These are phyloP conservation scores for Ustilago sp. DNA, from an alignment of 1,284 basidiomycete genomes.

Conservation along the genomic window DNA sequence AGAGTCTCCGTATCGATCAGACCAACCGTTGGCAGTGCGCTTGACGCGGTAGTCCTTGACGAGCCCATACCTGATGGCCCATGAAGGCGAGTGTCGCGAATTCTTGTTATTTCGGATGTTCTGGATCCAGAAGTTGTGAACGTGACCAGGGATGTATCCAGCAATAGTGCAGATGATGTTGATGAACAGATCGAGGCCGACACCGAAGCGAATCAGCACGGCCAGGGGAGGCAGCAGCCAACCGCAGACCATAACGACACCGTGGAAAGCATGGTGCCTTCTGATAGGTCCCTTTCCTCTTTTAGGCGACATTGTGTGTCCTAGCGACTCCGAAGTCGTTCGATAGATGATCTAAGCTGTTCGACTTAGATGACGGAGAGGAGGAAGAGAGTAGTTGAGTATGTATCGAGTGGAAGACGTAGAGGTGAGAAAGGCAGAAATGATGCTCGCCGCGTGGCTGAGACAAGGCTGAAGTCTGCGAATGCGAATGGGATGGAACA, in stretches of 20 bases:
- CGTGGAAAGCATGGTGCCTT: slow-evolving; percentile 83
- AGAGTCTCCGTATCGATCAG: slow-evolving; percentile 49
- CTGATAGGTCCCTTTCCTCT: slow-evolving; percentile 46
- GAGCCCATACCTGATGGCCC: slow-evolving; percentile 76
- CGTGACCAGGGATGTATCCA: slow-evolving; percentile 75
- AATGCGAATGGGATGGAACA: slow-evolving; percentile 5
- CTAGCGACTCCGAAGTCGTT: not conserved
- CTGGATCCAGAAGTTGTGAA: slow-evolving; percentile 88
- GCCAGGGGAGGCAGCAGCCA: slow-evolving; percentile 72
- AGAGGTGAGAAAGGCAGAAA: not conserved
- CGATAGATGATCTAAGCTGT: not conserved
- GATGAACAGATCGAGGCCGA: slow-evolving; percentile 91
- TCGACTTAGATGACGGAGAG: not conserved
- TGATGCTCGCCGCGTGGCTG: slow-evolving; percentile 6
- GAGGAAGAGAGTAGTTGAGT: not conserved
- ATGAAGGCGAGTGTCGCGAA: slow-evolving; percentile 88
- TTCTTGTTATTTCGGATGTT: slow-evolving; percentile 97
- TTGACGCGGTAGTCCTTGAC: slow-evolving; percentile 58
- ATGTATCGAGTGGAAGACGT: not conserved
- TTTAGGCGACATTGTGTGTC: slow-evolving; percentile 23
- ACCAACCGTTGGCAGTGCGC: slow-evolving; percentile 52
- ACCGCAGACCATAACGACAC: slow-evolving; percentile 74
- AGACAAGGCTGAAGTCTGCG: slow-evolving; percentile 12
- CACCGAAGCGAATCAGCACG: slow-evolving; percentile 92
- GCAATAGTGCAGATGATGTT: slow-evolving; percentile 88